Evolutionary conservation across 2,329 filamentous ascomycete genomes (phyloP).

Genomic region (Botrytis byssoidea): DNA sequence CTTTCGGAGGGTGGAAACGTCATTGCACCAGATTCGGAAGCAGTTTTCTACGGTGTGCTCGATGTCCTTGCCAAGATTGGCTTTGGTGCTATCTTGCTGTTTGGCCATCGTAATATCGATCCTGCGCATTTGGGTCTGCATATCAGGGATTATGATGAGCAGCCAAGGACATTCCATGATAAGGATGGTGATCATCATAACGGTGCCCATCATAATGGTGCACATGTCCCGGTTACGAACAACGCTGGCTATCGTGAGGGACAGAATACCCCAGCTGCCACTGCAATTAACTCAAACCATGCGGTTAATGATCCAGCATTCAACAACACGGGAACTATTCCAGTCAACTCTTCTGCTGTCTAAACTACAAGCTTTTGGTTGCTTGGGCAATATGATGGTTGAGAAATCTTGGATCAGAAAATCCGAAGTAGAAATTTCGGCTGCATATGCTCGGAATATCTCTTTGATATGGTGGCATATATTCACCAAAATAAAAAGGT

Average conservation of each 20-base stretch:
- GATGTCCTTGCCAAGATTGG: conserved; percentile 64
- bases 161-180: background rate
- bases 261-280: background rate
- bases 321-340: background rate
- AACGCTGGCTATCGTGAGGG: background rate
- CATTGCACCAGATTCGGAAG: conserved; percentile 64
- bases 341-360: background rate
- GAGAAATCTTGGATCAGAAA: background rate
- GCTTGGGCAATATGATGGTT: background rate
- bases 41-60: conserved; percentile 65
- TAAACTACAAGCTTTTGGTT: background rate
- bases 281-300: background rate
- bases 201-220: background rate
- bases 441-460: background rate
- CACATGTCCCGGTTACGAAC: background rate
- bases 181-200: background rate
- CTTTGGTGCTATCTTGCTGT: conserved; percentile 59
- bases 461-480: background rate
- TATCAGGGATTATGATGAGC: conserved; percentile 13
- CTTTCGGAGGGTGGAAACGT: conserved; percentile 63
- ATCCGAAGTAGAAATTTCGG: background rate
- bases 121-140: conserved; percentile 23
- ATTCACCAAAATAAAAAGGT: background rate
- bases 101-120: conserved; percentile 61
- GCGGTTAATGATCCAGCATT: background rate